phyloP scores from a whole-genome alignment of 345 rosid species.

The Eucalyptus regnans region DNA sequence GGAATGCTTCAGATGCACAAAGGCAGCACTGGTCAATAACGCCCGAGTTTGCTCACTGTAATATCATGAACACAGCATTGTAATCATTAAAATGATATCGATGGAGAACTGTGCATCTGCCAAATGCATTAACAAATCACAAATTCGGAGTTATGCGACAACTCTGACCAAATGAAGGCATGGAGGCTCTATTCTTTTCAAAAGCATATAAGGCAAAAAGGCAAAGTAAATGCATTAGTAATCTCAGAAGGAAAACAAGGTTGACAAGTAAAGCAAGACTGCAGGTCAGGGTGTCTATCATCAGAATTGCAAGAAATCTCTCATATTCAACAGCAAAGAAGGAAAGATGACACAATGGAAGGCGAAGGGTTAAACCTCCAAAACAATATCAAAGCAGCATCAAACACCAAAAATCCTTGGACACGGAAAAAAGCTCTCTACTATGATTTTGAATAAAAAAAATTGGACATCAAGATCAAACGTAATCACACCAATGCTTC shows the following conservation, averaged over 20 bases:
- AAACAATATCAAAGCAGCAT: not conserved
- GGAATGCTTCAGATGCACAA: slow-evolving; percentile 63
- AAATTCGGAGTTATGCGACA: not conserved
- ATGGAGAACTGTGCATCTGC: not conserved
- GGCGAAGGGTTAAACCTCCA: not conserved
- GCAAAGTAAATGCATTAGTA: not conserved
- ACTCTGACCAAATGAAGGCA: not conserved
- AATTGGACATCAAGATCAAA: not conserved
- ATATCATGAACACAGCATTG: not conserved
- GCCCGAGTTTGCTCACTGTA: slow-evolving; percentile 61
- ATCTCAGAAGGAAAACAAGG: not conserved
- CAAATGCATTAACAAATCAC: not conserved
- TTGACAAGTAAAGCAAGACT: not conserved
- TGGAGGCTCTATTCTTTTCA: not conserved
- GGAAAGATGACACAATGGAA: not conserved
- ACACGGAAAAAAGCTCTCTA: not conserved
- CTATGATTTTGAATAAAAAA: not conserved
- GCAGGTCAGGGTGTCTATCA: not conserved
- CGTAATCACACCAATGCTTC: not conserved
- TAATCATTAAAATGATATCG: not conserved
- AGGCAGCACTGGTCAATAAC: slow-evolving; percentile 77
- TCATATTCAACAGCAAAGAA: not conserved
- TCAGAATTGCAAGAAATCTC: not conserved
- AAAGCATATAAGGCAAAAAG: not conserved
- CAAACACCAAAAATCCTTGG: not conserved